Evolutionary conservation across 257 asterid genomes (phyloP).

Genomic region (Forsythia viridissima): DNA sequence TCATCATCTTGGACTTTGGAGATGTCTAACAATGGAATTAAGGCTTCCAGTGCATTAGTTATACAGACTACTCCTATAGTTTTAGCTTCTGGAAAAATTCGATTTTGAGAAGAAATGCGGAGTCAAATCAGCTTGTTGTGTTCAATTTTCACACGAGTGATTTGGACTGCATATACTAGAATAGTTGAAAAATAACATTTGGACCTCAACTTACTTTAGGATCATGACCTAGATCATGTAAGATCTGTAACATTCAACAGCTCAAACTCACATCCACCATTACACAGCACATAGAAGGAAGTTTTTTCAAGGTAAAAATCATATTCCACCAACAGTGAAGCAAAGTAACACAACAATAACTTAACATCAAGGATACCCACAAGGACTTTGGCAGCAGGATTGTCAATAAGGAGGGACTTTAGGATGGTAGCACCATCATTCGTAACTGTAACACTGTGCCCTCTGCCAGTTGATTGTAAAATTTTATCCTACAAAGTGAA

Average conservation of each 20-base stretch:
- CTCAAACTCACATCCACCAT: constrained; percentile 4
- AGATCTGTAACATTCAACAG: background rate
- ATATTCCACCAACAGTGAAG: background rate
- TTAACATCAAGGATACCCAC: constrained; percentile 72
- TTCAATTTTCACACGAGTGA: background rate
- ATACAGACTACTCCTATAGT: background rate
- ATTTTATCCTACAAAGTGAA: constrained; percentile 71
- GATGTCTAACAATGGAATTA: constrained; percentile 57
- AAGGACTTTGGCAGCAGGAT: constrained; percentile 98
- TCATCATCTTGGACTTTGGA: constrained; percentile 99
- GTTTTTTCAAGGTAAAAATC: background rate
- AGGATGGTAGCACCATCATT: constrained; percentile 99
- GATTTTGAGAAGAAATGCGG: background rate
- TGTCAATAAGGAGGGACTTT: constrained; percentile 94
- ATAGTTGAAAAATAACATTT: background rate
- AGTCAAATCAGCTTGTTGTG: background rate
- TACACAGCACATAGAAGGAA: background rate
- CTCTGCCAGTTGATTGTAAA: constrained; percentile 88
- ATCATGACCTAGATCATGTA: background rate
- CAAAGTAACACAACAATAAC: background rate
- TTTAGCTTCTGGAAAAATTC: background rate
- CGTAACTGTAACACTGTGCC: constrained; percentile 87
- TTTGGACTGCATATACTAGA: background rate
- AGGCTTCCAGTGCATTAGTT: constrained; percentile 23
- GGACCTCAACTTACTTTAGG: background rate